Evolutionary conservation across 805 yeast genomes (phyloP).

Genomic region (Pichia thaimueangensis): DNA sequence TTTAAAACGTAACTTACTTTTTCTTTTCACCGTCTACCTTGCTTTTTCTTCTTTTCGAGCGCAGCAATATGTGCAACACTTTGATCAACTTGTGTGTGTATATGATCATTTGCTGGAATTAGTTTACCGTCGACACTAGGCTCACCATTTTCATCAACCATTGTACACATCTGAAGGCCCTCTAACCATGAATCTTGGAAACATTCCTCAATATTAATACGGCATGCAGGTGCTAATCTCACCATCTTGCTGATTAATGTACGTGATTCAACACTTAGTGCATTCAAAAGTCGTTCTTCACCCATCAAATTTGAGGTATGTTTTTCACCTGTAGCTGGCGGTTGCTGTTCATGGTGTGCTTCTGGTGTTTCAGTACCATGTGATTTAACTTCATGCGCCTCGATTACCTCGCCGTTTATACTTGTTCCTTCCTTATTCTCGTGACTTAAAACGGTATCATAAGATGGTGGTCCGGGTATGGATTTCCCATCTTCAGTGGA

Average conservation of each 20-base stretch:
- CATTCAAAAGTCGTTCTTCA: conserved; percentile 62
- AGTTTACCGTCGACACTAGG: conserved; percentile 30
- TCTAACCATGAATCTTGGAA: conserved; percentile 66
- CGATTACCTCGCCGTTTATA: conserved; percentile 12
- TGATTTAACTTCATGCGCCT: conserved; percentile 9
- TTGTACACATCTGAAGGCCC: conserved; percentile 63
- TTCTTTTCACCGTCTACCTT: conserved; percentile 13
- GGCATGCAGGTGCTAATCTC: conserved; percentile 77
- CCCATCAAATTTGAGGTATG: conserved; percentile 67
- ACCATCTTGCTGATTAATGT: conserved; percentile 70
- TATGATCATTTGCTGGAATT: conserved; percentile 52
- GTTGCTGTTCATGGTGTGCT: background rate
- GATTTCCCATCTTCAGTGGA: no score
- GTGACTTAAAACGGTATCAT: background rate
- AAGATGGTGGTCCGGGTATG: no score
- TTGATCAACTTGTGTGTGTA: conserved; percentile 85
- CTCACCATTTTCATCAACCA: conserved; percentile 34
- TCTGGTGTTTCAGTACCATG: background rate
- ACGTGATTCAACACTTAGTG: conserved; percentile 65
- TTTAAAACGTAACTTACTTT: no score
- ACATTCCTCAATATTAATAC: conserved; percentile 75
- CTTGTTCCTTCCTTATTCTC: no score
- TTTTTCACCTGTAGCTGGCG: conserved; percentile 15
- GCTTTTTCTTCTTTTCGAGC: conserved; percentile 73
- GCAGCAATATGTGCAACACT: conserved; percentile 94